These are phyloP conservation scores for Xylaria sp. DNA, from an alignment of 495 filamentous ascomycete species.

Conservation along the genomic window DNA sequence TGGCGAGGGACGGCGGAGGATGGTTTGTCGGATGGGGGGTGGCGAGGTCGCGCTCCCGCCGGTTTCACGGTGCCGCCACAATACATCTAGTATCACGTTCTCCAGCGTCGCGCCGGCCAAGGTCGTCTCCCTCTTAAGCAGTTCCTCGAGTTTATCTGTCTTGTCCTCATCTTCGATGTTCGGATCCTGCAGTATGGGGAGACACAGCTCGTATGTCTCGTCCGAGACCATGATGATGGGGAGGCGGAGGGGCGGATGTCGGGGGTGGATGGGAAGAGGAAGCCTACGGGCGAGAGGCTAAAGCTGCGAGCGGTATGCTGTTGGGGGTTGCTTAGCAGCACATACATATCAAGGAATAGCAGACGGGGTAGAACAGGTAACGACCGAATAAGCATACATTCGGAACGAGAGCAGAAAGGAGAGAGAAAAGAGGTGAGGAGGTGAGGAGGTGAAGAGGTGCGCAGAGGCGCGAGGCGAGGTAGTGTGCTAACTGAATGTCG, in stretches of 20 bases:
- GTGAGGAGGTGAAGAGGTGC: constrained; percentile 21
- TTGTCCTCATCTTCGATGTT: constrained; percentile 92
- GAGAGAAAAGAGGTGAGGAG: not conserved
- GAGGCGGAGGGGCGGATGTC: constrained; percentile 27
- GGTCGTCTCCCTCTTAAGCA: constrained; percentile 78
- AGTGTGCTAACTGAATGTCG: constrained; percentile 41
- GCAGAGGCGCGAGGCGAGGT: constrained; percentile 21
- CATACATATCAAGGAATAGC: constrained; percentile 23
- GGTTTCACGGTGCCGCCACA: constrained; percentile 90
- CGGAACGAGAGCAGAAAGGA: constrained; percentile 19
- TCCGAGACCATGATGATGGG: constrained; percentile 81
- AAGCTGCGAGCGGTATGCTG: constrained; percentile 15
- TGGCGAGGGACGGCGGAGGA: constrained; percentile 88
- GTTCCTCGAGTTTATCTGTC: constrained; percentile 87
- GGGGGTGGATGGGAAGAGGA: not conserved
- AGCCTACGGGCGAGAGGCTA: not conserved
- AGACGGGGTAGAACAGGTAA: constrained; percentile 1
- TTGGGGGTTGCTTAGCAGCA: constrained; percentile 22
- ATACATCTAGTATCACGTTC: constrained; percentile 86
- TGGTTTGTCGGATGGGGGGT: constrained; percentile 80
- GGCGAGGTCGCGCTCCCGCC: constrained; percentile 78
- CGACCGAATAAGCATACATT: constrained; percentile 30
- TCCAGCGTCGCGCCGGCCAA: constrained; percentile 82
- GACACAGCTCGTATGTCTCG: constrained; percentile 87
- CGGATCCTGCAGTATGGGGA: constrained; percentile 84